phyloP scores from a whole-genome alignment of 208 protist genomes.

The Wallacemonas rigidus region DNA sequence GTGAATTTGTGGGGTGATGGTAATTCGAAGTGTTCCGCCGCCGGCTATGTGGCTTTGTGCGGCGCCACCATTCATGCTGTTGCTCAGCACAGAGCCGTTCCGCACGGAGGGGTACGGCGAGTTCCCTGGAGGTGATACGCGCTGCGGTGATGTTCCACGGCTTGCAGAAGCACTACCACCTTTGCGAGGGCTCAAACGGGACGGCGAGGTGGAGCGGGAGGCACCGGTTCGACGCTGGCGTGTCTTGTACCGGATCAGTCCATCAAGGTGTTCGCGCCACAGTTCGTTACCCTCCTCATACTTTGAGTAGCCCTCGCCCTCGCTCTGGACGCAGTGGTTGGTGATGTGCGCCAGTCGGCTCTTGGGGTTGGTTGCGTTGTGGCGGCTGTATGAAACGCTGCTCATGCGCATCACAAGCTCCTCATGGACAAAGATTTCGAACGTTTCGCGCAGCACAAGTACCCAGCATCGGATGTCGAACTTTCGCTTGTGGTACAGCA shows the following conservation, averaged over 20 bases:
- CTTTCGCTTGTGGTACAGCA: conserved; percentile 66
- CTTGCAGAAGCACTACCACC: background rate
- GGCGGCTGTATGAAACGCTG: conserved; percentile 39
- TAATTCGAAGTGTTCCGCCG: conserved; percentile 45
- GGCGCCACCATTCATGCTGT: conserved; percentile 1
- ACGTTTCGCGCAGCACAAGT: conserved; percentile 33
- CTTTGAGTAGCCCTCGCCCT: conserved; percentile 25
- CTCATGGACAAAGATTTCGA: conserved; percentile 70
- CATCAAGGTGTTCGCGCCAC: conserved; percentile 78
- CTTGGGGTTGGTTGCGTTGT: conserved; percentile 32
- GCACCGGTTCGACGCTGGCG: conserved; percentile 13
- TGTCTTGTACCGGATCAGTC: conserved; percentile 77
- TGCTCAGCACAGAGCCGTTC: conserved; percentile 1
- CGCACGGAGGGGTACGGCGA: conserved; percentile 17
- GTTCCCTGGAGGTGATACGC: conserved; percentile 6
- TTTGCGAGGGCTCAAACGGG: background rate
- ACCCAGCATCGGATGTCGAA: conserved; percentile 70
- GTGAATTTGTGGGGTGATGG: conserved; percentile 77
- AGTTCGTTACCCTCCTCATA: conserved; percentile 78
- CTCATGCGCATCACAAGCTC: conserved; percentile 81
- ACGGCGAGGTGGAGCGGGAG: conserved; percentile 9
- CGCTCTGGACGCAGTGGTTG: conserved; percentile 64
- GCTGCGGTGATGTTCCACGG: conserved; percentile 2
- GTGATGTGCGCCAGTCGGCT: conserved; percentile 65
- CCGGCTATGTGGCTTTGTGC: background rate